These are phyloP conservation scores for Saturnispora gosingensis DNA, from an alignment of 805 yeast species.

Conservation along the genomic window DNA sequence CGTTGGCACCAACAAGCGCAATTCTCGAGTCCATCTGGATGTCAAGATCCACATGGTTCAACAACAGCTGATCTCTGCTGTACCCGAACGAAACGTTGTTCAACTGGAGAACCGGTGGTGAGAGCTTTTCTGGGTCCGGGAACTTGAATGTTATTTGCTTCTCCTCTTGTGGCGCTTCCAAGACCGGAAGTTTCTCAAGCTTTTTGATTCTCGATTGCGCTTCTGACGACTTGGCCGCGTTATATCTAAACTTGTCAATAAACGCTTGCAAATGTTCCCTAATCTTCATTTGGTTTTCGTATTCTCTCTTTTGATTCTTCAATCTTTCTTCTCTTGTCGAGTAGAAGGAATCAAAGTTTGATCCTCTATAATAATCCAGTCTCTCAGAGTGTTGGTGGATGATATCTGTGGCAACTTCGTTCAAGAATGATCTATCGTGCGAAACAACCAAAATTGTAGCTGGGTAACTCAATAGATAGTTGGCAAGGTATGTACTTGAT, in stretches of 20 bases:
- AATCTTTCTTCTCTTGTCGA: conserved; percentile 91
- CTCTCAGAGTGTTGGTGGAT: conserved; percentile 97
- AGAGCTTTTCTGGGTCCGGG: conserved; percentile 88
- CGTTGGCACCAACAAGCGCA: conserved; percentile 97
- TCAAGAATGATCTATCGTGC: conserved; percentile 93
- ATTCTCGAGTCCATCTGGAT: conserved; percentile 91
- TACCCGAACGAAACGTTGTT: conserved; percentile 85
- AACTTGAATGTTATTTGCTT: conserved; percentile 75
- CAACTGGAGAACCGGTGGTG: conserved; percentile 89
- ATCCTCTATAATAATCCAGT: conserved; percentile 88
- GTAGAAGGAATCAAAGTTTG: conserved; percentile 88
- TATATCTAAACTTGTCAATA: conserved; percentile 93
- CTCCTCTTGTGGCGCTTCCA: conserved; percentile 94
- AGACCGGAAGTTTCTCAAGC: conserved; percentile 83
- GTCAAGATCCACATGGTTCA: conserved; percentile 75
- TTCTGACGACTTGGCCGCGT: conserved; percentile 95
- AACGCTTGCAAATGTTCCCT: conserved; percentile 89
- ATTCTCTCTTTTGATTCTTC: conserved; percentile 87
- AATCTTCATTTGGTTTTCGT: conserved; percentile 94
- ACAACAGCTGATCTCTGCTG: conserved; percentile 48
- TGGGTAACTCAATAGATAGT: conserved; percentile 82
- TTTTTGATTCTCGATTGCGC: conserved; percentile 98
- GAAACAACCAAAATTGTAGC: conserved; percentile 93
- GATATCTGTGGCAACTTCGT: conserved; percentile 97
- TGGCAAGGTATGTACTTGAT: conserved; percentile 86